Percentiles rank a stretch among this genome's conserved stretches.
Evolutionary conservation across 176 grass and related monocot species (phyloP).

Genomic region (Alopecurus myosuroides): DNA sequence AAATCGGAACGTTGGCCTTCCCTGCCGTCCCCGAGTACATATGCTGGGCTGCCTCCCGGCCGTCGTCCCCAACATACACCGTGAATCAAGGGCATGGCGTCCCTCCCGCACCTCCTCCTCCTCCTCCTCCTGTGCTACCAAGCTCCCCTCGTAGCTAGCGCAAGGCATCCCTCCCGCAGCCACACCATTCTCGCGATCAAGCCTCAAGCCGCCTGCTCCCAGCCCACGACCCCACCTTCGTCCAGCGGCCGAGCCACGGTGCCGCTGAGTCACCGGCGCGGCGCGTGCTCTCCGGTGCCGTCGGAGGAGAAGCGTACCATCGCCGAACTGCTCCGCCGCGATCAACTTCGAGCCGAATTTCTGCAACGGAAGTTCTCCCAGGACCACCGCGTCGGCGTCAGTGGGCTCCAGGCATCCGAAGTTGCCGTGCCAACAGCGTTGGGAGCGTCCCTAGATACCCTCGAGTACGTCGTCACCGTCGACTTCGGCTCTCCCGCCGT

Average conservation of each 20-base stretch:
- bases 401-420: background rate
- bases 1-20: too few species aligned
- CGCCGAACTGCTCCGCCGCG: constrained; percentile 41
- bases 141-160: too few species aligned
- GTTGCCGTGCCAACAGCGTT: constrained; percentile 11
- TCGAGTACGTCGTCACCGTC: constrained; percentile 56
- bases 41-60: too few species aligned
- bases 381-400: background rate
- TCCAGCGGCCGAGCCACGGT: background rate
- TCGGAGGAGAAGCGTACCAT: background rate
- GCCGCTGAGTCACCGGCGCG: constrained; percentile 42
- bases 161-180: too few species aligned
- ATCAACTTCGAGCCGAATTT: constrained; percentile 40
- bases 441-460: constrained; percentile 22
- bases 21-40: too few species aligned
- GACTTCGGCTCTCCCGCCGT: constrained; percentile 35
- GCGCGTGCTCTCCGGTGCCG: constrained; percentile 49
- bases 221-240: background rate
- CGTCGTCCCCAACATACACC: too few species aligned
- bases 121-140: too few species aligned
- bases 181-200: too few species aligned
- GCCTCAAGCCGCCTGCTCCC: too few species aligned
- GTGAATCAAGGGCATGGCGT: too few species aligned
- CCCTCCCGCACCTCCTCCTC: too few species aligned
- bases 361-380: constrained; percentile 30